Evolutionary conservation across 148 eudicot genomes (phyloP).

Genomic region (Spergularia bocconei): DNA sequence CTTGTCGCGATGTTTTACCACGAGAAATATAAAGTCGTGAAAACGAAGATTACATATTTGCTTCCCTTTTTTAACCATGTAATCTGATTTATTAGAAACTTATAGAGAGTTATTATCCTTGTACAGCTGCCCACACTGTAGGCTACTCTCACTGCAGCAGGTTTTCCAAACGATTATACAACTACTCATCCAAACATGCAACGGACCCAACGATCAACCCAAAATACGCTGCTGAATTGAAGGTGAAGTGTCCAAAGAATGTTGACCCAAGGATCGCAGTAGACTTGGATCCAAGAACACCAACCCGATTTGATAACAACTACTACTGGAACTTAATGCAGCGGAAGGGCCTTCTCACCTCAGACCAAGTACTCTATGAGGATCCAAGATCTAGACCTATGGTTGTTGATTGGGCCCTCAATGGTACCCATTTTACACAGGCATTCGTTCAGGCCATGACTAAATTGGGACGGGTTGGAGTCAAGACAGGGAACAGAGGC

Average conservation of each 20-base stretch:
- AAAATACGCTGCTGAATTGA: slow-evolving; percentile 44
- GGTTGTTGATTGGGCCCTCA: slow-evolving; percentile 36
- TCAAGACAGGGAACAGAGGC: slow-evolving; percentile 21
- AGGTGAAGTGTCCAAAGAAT: slow-evolving; percentile 51
- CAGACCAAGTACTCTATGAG: slow-evolving; percentile 66
- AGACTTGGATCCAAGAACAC: slow-evolving; percentile 72
- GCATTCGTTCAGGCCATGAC: slow-evolving; percentile 31
- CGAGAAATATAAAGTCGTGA: too few relatives aligned
- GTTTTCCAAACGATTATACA: slow-evolving; percentile 64
- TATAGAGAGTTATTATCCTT: neutral
- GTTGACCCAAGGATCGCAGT: slow-evolving; percentile 73
- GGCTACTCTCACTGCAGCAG: slow-evolving; percentile 70
- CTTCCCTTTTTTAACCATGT: neutral
- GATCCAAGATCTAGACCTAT: slow-evolving; percentile 50
- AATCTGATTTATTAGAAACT: too few relatives aligned
- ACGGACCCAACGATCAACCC: slow-evolving; percentile 59
- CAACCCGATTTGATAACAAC: slow-evolving; percentile 54
- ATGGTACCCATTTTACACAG: slow-evolving; percentile 7
- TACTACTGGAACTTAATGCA: slow-evolving; percentile 54
- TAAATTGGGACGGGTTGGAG: slow-evolving; percentile 35
- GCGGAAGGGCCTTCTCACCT: slow-evolving; percentile 61
- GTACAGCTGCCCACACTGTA: slow-evolving; percentile 60
- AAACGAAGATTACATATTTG: too few relatives aligned
- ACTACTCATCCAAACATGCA: slow-evolving; percentile 29
- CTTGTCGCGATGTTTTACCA: neutral